phyloP scores from a whole-genome alignment of 139 green algal genomes.

The Haematococcus lacustris region DNA sequence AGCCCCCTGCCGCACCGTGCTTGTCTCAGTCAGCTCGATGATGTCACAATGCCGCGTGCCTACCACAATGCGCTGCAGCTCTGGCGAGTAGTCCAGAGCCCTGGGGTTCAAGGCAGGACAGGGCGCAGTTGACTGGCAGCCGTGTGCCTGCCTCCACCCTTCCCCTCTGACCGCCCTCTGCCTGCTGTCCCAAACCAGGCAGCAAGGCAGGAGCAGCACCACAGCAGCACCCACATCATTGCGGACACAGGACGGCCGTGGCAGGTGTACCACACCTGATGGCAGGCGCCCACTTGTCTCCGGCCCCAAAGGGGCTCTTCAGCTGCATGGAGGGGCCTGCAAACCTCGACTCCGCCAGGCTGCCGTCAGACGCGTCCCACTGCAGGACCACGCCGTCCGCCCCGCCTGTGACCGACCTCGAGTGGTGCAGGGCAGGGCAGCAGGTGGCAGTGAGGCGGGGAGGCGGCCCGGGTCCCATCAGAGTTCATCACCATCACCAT shows the following conservation, averaged over 20 bases:
- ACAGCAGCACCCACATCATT: too few species aligned
- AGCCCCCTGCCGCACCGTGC: too few species aligned
- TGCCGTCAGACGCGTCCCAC: slow-evolving; percentile 54
- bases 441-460: too few species aligned
- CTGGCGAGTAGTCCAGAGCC: slow-evolving; percentile 33
- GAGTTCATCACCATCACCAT: not conserved
- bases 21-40: slow-evolving; percentile 26
- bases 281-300: slow-evolving; percentile 8
- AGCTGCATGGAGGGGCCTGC: slow-evolving; percentile 29
- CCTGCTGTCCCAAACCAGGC: too few species aligned
- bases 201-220: too few species aligned
- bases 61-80: slow-evolving; percentile 33
- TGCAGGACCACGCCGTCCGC: slow-evolving; percentile 45
- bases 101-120: not conserved
- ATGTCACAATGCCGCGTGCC: slow-evolving; percentile 53
- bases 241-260: too few species aligned
- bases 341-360: slow-evolving; percentile 31
- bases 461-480: too few species aligned
- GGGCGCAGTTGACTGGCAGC: not conserved
- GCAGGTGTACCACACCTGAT: slow-evolving; percentile 7
- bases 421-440: too few species aligned
- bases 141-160: too few species aligned
- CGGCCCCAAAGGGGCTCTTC: slow-evolving; percentile 13
- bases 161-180: too few species aligned
- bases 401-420: too few species aligned